Conservation (phyloP, 2,329 filamentous ascomycete genomes). For the Leptosphaerulina australis region DNA sequence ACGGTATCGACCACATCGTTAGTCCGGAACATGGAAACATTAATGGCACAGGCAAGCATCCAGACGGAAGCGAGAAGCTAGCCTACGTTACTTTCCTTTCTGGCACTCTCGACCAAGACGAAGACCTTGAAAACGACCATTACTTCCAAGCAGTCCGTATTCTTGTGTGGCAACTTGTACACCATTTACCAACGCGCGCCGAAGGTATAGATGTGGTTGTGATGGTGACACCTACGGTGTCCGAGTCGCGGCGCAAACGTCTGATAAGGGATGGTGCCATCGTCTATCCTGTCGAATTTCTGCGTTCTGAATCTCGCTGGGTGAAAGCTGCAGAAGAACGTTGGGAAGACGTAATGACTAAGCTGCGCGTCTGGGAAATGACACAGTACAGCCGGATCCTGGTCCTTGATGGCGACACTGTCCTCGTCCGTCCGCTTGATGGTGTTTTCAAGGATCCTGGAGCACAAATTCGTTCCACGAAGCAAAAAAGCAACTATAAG, state of each 20-base stretch:
- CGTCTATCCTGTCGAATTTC: slow-evolving; percentile 31
- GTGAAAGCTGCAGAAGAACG: slow-evolving; percentile 21
- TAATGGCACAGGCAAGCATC: not conserved
- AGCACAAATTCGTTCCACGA: slow-evolving; percentile 23
- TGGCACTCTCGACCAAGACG: slow-evolving; percentile 22
- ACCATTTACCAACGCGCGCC: slow-evolving; percentile 31
- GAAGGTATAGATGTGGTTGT: slow-evolving; percentile 33
- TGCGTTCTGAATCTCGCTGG: slow-evolving; percentile 28
- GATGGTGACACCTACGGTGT: slow-evolving; percentile 35
- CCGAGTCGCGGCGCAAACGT: slow-evolving; percentile 24
- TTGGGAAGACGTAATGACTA: slow-evolving; percentile 49
- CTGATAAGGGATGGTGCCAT: slow-evolving; percentile 37
- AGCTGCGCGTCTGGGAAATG: slow-evolving; percentile 49
- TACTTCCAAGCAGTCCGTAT: slow-evolving; percentile 40
- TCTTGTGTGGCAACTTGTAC: slow-evolving; percentile 41
- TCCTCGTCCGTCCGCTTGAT: slow-evolving; percentile 40
- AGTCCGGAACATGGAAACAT: not conserved
- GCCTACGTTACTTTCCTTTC: slow-evolving; percentile 38
- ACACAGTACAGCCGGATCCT: slow-evolving; percentile 44
- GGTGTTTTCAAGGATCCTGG: slow-evolving; percentile 46
- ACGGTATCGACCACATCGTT: not conserved
- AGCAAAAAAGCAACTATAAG: slow-evolving; percentile 13
- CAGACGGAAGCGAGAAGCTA: slow-evolving; percentile 21
- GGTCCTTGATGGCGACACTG: slow-evolving; percentile 47
- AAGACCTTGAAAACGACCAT: slow-evolving; percentile 34